Base-by-base conservation (phyloP, 768 basidiomycete genomes). In the Pseudohyphozyma bogoriensis region DNA sequence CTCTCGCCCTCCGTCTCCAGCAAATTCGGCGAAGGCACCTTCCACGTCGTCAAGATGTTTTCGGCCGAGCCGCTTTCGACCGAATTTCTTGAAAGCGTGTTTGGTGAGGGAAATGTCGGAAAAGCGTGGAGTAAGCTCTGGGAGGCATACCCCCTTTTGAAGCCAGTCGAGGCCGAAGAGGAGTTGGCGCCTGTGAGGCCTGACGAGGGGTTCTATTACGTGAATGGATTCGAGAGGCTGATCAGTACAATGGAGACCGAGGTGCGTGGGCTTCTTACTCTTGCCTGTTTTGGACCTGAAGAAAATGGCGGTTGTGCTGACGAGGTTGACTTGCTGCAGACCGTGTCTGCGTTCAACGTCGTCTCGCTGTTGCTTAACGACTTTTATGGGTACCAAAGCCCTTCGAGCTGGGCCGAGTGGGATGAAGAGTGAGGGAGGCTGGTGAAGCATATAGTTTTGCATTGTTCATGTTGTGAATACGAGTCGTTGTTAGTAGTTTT, bases 221-320 rank as follows among this genome's bases (percentile, higher is more conserved):
- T 90, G 49, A 93, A 91, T 66, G 82, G 87, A 1, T 86, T 95
- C 64, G 93, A 97, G 76, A 84, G 86, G 35, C 81, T 89, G 68
- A 85, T 91, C 49, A 87, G 84, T 18, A 89, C 89, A 9, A 95
- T 96, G 92, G 92, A 96, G 73, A 92, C 90, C 0, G 84, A 91
- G 74, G 89, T 87, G 0, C 73, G 57, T 29, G 22, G 22, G 5
- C 9, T n/a, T 32, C 51, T 32, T n/a, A n/a, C n/a, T n/a, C n/a
- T n/a, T n/a, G n/a, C n/a, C n/a, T n/a, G 28, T 15, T 46, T 37
- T 24, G 56, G 32, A 44, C n/a, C n/a, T n/a, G n/a, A n/a, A n/a
- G n/a, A n/a, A n/a, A n/a, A n/a, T n/a, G n/a, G n/a, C n/a, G n/a
- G n/a, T n/a, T n/a, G n/a, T n/a, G 49, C 50, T 51, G 50, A 51